These are phyloP conservation scores for Syzygium malaccense DNA, from an alignment of 441 rosid species.

Conservation along the genomic window DNA sequence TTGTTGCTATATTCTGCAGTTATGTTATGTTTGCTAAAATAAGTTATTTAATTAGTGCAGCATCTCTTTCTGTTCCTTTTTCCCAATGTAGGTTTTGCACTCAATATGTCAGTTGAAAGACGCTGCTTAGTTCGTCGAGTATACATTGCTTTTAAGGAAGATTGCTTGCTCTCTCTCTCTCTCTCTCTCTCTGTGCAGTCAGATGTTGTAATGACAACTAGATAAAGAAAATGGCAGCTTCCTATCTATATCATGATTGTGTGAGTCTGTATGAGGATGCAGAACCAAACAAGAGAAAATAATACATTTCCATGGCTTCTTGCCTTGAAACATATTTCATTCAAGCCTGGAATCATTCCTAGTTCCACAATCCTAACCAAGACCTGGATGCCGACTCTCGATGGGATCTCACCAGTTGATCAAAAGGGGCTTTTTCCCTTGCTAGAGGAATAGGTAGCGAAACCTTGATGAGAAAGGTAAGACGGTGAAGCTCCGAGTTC, in stretches of 20 bases:
- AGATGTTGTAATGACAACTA: neutral
- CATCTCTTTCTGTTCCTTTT: neutral
- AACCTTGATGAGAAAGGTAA: conserved; percentile 58
- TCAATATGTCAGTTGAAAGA: neutral
- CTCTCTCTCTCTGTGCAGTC: neutral
- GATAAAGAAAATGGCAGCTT: neutral
- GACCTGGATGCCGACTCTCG: neutral
- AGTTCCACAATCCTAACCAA: neutral
- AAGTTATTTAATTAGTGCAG: neutral
- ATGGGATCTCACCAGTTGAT: neutral
- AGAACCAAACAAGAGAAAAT: neutral
- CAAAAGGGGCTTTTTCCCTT: neutral
- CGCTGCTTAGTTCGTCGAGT: neutral
- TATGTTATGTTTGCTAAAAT: neutral
- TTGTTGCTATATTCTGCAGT: neutral
- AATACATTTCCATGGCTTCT: neutral
- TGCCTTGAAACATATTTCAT: neutral
- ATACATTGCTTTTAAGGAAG: neutral
- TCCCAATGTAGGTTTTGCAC: neutral
- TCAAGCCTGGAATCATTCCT: neutral
- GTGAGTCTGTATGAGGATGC: neutral
- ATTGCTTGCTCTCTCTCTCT: neutral
- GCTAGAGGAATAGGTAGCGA: conserved; percentile 45
- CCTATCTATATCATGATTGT: neutral
- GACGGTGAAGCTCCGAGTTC: conserved; percentile 37